These are phyloP conservation scores for Daldinia concentrica DNA, from an alignment of 495 filamentous ascomycete genomes.

Conservation along the genomic window DNA sequence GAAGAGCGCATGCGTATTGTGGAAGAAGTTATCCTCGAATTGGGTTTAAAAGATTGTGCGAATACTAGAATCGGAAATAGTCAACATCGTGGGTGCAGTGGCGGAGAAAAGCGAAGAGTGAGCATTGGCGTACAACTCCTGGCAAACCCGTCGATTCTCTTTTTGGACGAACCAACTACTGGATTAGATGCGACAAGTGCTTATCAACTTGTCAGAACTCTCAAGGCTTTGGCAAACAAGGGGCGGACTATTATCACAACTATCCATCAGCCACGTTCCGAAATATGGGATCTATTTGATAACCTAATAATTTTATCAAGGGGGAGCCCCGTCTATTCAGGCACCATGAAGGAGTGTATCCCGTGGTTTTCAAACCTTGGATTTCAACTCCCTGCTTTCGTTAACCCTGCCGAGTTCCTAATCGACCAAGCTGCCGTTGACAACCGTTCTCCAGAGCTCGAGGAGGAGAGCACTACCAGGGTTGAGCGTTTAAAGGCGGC, in stretches of 20 bases:
- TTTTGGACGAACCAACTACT: slow-evolving; percentile 80
- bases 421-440: slow-evolving; percentile 78
- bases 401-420: slow-evolving; percentile 78
- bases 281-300: slow-evolving; percentile 80
- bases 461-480: slow-evolving; percentile 63
- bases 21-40: slow-evolving; percentile 76
- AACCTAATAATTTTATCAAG: slow-evolving; percentile 69
- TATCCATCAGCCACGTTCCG: slow-evolving; percentile 77
- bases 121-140: slow-evolving; percentile 80
- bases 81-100: slow-evolving; percentile 75
- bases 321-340: slow-evolving; percentile 72
- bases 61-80: slow-evolving; percentile 74
- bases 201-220: slow-evolving; percentile 73
- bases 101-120: slow-evolving; percentile 77
- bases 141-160: slow-evolving; percentile 77
- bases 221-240: slow-evolving; percentile 70
- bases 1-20: slow-evolving; percentile 68
- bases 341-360: slow-evolving; percentile 60
- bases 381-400: slow-evolving; percentile 68
- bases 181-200: slow-evolving; percentile 78
- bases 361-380: slow-evolving; percentile 67
- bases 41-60: slow-evolving; percentile 78
- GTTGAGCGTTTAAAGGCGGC: slow-evolving; percentile 63
- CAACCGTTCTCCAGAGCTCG: slow-evolving; percentile 68
- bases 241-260: slow-evolving; percentile 77